A percentile compares a stretch with the other conserved stretches of the same genome.
Evolutionary conservation across 139 green algal genomes (phyloP).

Genomic region (Micractinium sp.): DNA sequence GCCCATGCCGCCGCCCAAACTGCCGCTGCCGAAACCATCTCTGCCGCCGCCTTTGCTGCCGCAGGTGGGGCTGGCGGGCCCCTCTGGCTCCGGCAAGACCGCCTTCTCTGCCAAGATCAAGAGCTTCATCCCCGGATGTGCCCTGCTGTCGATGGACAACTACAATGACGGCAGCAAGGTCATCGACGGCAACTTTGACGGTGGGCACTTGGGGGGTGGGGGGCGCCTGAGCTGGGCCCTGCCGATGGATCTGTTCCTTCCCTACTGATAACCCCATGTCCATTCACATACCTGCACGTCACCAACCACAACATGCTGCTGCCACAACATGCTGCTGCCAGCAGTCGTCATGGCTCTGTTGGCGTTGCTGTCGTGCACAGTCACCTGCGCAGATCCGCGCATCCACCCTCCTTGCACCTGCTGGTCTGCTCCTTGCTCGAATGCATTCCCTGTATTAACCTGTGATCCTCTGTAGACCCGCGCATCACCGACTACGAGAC

Average conservation of each 20-base stretch:
- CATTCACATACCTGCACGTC: not conserved
- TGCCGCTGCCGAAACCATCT: too few species aligned
- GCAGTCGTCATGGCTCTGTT: too few species aligned
- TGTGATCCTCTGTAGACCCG: conserved; percentile 71
- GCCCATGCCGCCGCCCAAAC: too few species aligned
- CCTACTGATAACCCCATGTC: not conserved
- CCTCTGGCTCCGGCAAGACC: conserved; percentile 95
- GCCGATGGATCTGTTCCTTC: too few species aligned
- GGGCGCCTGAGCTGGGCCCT: not conserved
- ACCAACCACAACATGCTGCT: too few species aligned
- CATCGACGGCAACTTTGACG: conserved; percentile 94
- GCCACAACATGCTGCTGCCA: too few species aligned
- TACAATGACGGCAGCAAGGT: conserved; percentile 96
- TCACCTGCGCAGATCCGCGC: not conserved
- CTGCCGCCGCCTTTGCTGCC: not conserved
- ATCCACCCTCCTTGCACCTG: not conserved
- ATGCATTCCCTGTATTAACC: too few species aligned
- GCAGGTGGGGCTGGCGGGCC: conserved; percentile 88
- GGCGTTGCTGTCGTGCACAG: too few species aligned
- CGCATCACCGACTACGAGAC: conserved; percentile 95
- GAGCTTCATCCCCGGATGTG: conserved; percentile 86
- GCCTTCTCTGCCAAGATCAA: conserved; percentile 93
- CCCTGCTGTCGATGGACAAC: conserved; percentile 95
- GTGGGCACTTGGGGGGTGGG: conserved; percentile 44
- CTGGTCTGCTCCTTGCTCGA: not conserved